A percentile compares a stretch with the other conserved stretches of the same genome.
Evolutionary conservation across 2,329 filamentous ascomycete species (phyloP).

Genomic region (Colletotrichum spinosum): DNA sequence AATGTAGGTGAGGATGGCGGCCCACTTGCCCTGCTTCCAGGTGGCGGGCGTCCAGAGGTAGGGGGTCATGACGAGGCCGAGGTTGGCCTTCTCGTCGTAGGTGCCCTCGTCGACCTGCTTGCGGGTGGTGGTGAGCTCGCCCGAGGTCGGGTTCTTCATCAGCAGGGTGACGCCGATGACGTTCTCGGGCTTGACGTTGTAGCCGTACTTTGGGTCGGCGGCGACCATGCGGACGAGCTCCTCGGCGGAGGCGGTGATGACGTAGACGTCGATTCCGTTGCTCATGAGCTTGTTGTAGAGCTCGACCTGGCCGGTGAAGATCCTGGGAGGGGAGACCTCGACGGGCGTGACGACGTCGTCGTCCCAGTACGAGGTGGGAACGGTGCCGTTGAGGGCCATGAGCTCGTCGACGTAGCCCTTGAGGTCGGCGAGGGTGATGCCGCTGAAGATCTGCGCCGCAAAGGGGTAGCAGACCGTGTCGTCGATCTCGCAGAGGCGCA

Average conservation of each 20-base stretch:
- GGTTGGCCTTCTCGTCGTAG: constrained; percentile 50
- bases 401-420: constrained; percentile 60
- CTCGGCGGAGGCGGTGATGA: constrained; percentile 54
- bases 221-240: constrained; percentile 59
- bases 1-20: constrained; percentile 55
- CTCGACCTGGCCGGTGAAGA: constrained; percentile 55
- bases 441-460: constrained; percentile 55
- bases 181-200: constrained; percentile 57
- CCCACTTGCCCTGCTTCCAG: constrained; percentile 58
- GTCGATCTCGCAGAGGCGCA: constrained; percentile 55
- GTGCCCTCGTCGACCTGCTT: constrained; percentile 52
- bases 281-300: constrained; percentile 56
- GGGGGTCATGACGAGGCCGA: constrained; percentile 53
- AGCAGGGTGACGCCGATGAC: constrained; percentile 56
- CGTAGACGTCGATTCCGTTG: constrained; percentile 57
- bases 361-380: constrained; percentile 51
- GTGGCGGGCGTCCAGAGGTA: constrained; percentile 57
- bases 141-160: constrained; percentile 45
- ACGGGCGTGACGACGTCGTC: constrained; percentile 45
- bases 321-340: constrained; percentile 48
- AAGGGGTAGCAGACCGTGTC: constrained; percentile 57
- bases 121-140: constrained; percentile 49
- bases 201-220: constrained; percentile 57
- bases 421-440: constrained; percentile 56
- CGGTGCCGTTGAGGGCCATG: constrained; percentile 53